Evolutionary conservation across 2,329 filamentous ascomycete species (phyloP), one percentile per base, ranked within the genome.

Genomic region (Monosporascus sp.): DNA sequence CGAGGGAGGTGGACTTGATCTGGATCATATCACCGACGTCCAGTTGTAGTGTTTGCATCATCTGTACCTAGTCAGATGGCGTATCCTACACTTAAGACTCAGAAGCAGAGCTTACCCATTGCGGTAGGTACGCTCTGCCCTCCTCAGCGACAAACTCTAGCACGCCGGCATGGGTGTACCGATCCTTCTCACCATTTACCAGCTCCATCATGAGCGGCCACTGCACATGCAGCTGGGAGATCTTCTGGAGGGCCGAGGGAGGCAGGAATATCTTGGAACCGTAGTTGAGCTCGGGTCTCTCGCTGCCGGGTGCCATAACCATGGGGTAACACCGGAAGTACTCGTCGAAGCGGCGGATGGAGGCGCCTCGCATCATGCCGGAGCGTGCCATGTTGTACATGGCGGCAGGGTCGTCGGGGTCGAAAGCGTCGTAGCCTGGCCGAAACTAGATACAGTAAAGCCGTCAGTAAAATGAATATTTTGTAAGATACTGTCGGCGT

Each of bases 121-220:
- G 90, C 34, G 94, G 94, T 56, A 99, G 79, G 72, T 99, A 99
- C 51, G 95, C 91, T 68, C 94, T 89, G 48, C 94, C 94, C 71
- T 99, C 94, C 68, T 99, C 94, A 4, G 94, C 94, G 52, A 96
- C 94, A 67, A 99, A 99, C 72, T 99, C 94, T 58, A 99, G 73
- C 20, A 99, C 94, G 76, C 94, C 94, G 5, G 90, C 92, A 72
- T 99, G 94, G 25, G 93, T 94, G 68, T 88, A 86, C 68, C 81
- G 86, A 27, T 83, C 83, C 67, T 85, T 86, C 57, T 87, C 84
- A 24, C 92, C 91, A 68, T 97, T 99, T 63, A 90, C 88, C 60
- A 99, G 80, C 80, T 99, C 93, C 76, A 99, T 96, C 60, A 97
- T 82, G 78, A 99, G 89, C 7, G 94, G 94, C 77, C 96, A 99